Percentiles rank a stretch among this genome's conserved stretches.
These are phyloP conservation scores for Peniophora sp. DNA, from an alignment of 1,284 basidiomycete species.

Conservation along the genomic window DNA sequence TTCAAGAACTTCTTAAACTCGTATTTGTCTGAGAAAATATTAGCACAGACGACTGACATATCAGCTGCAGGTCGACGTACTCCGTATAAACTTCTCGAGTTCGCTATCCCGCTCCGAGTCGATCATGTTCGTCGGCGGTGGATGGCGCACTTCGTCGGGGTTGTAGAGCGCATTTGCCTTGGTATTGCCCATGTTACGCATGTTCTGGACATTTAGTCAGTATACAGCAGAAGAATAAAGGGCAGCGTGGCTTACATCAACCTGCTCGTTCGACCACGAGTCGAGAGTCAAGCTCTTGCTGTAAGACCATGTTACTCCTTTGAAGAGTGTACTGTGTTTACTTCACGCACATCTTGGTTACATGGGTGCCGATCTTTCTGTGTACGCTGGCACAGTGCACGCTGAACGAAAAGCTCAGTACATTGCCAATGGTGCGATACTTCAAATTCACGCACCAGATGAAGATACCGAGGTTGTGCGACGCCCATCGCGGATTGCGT, in stretches of 20 bases:
- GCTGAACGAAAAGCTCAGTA: conserved; percentile 28
- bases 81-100: conserved; percentile 76
- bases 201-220: conserved; percentile 36
- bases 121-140: conserved; percentile 72
- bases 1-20: conserved; percentile 58
- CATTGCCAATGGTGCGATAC: too few relatives aligned
- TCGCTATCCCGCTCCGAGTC: conserved; percentile 79
- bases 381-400: conserved; percentile 81
- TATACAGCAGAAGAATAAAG: conserved; percentile 4
- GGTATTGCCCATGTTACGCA: conserved; percentile 71
- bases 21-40: conserved; percentile 51
- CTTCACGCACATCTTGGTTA: conserved; percentile 71
- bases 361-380: conserved; percentile 82
- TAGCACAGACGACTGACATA: background rate
- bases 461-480: conserved; percentile 75
- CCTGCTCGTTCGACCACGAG: conserved; percentile 79
- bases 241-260: conserved; percentile 48
- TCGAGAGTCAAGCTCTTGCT: conserved; percentile 83
- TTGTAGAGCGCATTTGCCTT: conserved; percentile 72
- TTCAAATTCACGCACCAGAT: conserved; percentile 50
- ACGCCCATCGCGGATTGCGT: conserved; percentile 75
- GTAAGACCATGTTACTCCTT: conserved; percentile 6
- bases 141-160: conserved; percentile 67
- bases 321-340: conserved; percentile 1
- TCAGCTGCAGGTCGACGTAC: conserved; percentile 30